phyloP scores from a whole-genome alignment of 2,329 filamentous ascomycete genomes.

The Ceratocystis eucalypticola region DNA sequence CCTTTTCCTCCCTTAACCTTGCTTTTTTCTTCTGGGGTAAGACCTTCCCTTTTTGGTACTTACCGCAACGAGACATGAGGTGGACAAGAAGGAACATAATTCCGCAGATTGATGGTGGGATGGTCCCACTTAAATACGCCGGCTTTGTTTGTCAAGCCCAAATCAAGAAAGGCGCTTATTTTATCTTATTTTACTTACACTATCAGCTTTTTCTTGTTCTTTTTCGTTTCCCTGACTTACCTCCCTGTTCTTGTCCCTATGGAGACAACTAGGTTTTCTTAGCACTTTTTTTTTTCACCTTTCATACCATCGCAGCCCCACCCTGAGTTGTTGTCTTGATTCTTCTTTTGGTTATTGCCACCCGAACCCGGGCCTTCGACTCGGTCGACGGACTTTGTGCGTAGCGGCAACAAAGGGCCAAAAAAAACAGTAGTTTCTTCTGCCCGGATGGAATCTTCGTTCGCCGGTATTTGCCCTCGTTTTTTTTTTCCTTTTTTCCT shows the following conservation, averaged over 20 bases:
- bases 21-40: neutral
- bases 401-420: too few species aligned
- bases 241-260: neutral
- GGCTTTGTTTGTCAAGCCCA: too few species aligned
- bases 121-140: neutral
- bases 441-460: too few species aligned
- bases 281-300: too few species aligned
- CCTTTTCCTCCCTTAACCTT: neutral
- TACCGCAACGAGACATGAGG: neutral
- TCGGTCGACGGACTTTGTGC: neutral
- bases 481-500: too few species aligned
- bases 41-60: neutral
- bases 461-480: too few species aligned
- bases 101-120: neutral
- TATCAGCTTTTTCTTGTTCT: neutral
- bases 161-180: neutral
- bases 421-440: too few species aligned
- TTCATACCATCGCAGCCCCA: neutral
- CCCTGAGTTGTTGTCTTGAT: neutral
- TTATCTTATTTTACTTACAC: neutral
- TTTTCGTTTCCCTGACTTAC: neutral
- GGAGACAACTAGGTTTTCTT: neutral
- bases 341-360: conserved; percentile 1
- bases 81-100: neutral
- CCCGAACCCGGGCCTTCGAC: neutral